Evolutionary conservation across 192 early-diverging fungal species (phyloP).

Genomic region (Entophlyctis luteolus): DNA sequence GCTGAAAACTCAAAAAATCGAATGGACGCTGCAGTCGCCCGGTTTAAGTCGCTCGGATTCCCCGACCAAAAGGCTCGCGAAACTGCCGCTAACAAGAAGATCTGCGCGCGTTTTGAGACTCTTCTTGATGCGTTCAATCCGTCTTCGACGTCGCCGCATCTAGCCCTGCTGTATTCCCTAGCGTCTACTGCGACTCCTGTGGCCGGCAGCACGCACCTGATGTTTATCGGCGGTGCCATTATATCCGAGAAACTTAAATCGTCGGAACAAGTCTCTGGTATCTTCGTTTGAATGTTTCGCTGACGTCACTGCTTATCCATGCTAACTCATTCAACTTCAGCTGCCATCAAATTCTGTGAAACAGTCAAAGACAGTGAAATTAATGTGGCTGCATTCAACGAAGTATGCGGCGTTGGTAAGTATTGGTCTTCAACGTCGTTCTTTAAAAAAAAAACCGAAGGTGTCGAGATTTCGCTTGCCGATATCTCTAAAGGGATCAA

Average conservation of each 20-base stretch:
- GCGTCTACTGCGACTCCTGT: slow-evolving; percentile 82
- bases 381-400: slow-evolving; percentile 71
- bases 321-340: slow-evolving; percentile 34
- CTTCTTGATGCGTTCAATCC: slow-evolving; percentile 70
- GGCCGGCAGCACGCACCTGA: slow-evolving; percentile 61
- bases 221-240: slow-evolving; percentile 81
- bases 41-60: slow-evolving; percentile 86
- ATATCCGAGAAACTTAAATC: slow-evolving; percentile 57
- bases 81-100: slow-evolving; percentile 93
- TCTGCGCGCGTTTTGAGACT: slow-evolving; percentile 69
- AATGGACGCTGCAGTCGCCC: slow-evolving; percentile 11
- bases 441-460: slow-evolving; percentile 37
- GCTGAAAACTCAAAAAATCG: neutral
- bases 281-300: neutral
- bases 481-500: slow-evolving; percentile 67
- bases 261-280: slow-evolving; percentile 84
- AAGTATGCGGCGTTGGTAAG: slow-evolving; percentile 88
- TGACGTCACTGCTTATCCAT: neutral
- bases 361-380: slow-evolving; percentile 49
- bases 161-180: slow-evolving; percentile 79
- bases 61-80: slow-evolving; percentile 89
- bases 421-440: slow-evolving; percentile 11
- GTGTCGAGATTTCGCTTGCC: slow-evolving; percentile 75
- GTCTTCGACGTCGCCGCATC: no score
- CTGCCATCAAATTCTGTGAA: slow-evolving; percentile 85